Evolutionary conservation across 1,284 basidiomycete genomes (phyloP).

Genomic region (Austroboletus novae-zelandiae): DNA sequence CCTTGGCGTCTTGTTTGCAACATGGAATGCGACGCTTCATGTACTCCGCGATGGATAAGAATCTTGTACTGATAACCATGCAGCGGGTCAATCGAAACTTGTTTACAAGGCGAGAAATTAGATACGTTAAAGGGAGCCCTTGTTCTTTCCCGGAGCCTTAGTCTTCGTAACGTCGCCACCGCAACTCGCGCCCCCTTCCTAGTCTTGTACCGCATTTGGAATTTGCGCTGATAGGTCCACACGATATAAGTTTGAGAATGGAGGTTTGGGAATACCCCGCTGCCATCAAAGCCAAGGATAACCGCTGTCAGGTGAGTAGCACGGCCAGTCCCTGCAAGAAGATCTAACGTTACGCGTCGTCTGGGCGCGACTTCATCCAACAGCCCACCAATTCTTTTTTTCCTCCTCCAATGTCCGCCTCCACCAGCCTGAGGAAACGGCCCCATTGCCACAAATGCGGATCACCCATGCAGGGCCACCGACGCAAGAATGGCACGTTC

Average conservation of each 20-base stretch:
- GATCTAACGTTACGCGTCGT: conserved; percentile 2
- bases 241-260: conserved; percentile 24
- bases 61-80: conserved; percentile 1
- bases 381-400: background rate
- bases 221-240: conserved; percentile 7
- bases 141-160: conserved; percentile 20
- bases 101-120: background rate
- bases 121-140: conserved; percentile 2
- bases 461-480: conserved; percentile 34
- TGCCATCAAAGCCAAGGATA: conserved; percentile 24
- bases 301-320: conserved; percentile 22
- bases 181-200: conserved; percentile 7
- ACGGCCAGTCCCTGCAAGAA: background rate
- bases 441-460: conserved; percentile 35
- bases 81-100: background rate
- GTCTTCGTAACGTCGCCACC: conserved; percentile 23
- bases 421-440: conserved; percentile 30
- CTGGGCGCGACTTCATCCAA: background rate
- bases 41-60: conserved; percentile 2
- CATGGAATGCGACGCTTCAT: conserved; percentile 2
- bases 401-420: conserved; percentile 26
- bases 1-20: background rate
- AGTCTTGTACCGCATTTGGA: conserved; percentile 24
- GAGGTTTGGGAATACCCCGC: conserved; percentile 11
- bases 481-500: conserved; percentile 30